Evolutionary conservation across 179 eudicot genomes (phyloP).

Genomic region (Spergularia azorica): DNA sequence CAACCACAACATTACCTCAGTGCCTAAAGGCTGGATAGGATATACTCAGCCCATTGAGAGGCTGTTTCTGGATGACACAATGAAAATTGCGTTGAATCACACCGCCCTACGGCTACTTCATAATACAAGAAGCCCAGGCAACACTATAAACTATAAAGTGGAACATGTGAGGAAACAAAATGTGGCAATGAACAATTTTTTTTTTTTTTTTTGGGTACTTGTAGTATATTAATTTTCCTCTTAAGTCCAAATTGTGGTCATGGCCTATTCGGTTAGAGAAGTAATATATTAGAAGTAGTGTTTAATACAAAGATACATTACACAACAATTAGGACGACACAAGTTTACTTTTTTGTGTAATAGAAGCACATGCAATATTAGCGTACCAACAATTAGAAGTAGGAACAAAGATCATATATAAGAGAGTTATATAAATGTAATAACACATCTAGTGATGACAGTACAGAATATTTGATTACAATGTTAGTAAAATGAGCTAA

Average conservation of each 20-base stretch:
- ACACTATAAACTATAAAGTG: no score
- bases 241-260: background rate
- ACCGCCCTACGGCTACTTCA: no score
- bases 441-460: background rate
- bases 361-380: background rate
- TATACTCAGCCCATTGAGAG: no score
- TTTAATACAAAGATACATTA: background rate
- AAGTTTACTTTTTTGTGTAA: background rate
- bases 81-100: no score
- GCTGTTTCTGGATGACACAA: no score
- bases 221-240: background rate
- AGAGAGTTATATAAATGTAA: background rate
- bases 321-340: background rate
- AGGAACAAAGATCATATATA: background rate
- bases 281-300: background rate
- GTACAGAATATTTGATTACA: background rate
- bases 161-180: no score
- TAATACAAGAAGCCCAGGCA: no score
- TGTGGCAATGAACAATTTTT: background rate
- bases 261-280: background rate
- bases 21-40: no score
- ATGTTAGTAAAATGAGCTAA: background rate
- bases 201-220: background rate
- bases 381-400: background rate
- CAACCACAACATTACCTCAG: background rate